Conservation (phyloP, 495 filamentous ascomycete species). For the Aspergillus ellipticus region DNA sequence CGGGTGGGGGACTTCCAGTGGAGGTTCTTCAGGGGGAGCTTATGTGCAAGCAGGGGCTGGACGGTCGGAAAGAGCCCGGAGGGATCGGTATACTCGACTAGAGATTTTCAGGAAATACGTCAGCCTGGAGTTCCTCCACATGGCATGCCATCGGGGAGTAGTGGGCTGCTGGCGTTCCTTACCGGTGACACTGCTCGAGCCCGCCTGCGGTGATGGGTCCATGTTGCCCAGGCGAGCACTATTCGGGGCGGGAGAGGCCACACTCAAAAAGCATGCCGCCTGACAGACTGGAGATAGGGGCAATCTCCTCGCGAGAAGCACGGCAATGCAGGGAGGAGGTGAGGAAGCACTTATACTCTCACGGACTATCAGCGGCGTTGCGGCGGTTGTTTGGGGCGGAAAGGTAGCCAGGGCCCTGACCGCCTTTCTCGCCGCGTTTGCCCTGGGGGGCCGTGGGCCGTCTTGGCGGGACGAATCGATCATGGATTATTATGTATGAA, state of each 20-base stretch:
- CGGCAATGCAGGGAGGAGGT: background rate
- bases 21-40: conserved; percentile 86
- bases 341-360: background rate
- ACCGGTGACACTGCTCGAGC: conserved; percentile 52
- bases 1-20: conserved; percentile 95
- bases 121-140: background rate
- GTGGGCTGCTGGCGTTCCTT: conserved; percentile 5
- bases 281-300: conserved; percentile 2
- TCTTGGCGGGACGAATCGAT: no score
- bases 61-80: conserved; percentile 77
- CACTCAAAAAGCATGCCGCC: conserved; percentile 33
- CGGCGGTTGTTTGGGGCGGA: background rate
- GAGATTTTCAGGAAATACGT: background rate
- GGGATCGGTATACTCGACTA: conserved; percentile 79
- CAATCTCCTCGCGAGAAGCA: background rate
- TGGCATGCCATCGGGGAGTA: background rate
- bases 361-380: background rate
- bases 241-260: conserved; percentile 24
- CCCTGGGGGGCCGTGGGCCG: no score
- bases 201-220: conserved; percentile 43
- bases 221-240: conserved; percentile 38
- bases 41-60: conserved; percentile 68
- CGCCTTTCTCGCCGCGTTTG: conserved; percentile 17
- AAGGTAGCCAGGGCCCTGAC: background rate
- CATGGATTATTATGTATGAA: no score